These are phyloP conservation scores for Lipomyces sp. DNA, from an alignment of 805 yeast species.

Conservation along the genomic window DNA sequence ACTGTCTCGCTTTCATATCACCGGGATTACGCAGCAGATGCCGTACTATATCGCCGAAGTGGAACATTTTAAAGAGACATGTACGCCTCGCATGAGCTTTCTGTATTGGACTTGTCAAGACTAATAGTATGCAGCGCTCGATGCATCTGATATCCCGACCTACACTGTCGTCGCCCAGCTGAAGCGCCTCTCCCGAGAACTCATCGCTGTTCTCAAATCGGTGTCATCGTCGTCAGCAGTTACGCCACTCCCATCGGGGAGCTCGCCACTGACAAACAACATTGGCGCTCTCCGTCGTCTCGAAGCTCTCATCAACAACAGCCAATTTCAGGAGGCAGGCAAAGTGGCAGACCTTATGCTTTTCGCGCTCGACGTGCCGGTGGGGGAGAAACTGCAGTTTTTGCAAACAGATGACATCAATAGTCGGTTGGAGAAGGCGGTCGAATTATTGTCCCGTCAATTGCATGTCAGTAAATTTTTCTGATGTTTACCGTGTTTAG, in stretches of 20 bases:
- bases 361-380: conserved; percentile 45
- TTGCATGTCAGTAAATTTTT: conserved; percentile 19
- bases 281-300: conserved; percentile 27
- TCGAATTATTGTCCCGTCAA: conserved; percentile 25
- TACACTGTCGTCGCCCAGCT: conserved; percentile 34
- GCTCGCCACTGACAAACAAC: not conserved
- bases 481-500: not conserved
- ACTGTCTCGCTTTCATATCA: conserved; percentile 31
- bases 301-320: conserved; percentile 24
- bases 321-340: conserved; percentile 40
- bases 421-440: conserved; percentile 38
- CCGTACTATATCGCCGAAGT: conserved; percentile 20
- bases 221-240: not conserved
- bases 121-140: conserved; percentile 24
- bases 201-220: conserved; percentile 26
- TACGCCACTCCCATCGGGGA: not conserved
- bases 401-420: conserved; percentile 41
- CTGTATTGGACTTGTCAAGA: conserved; percentile 9
- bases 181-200: conserved; percentile 33
- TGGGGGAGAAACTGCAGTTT: conserved; percentile 42
- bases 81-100: not conserved
- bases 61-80: conserved; percentile 8
- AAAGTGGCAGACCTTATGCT: conserved; percentile 46
- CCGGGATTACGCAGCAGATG: conserved; percentile 16
- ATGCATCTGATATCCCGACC: conserved; percentile 33